These are phyloP conservation scores for Globisporangium recalcitrans DNA, from an alignment of 352 stramenopile genomes.

Conservation along the genomic window DNA sequence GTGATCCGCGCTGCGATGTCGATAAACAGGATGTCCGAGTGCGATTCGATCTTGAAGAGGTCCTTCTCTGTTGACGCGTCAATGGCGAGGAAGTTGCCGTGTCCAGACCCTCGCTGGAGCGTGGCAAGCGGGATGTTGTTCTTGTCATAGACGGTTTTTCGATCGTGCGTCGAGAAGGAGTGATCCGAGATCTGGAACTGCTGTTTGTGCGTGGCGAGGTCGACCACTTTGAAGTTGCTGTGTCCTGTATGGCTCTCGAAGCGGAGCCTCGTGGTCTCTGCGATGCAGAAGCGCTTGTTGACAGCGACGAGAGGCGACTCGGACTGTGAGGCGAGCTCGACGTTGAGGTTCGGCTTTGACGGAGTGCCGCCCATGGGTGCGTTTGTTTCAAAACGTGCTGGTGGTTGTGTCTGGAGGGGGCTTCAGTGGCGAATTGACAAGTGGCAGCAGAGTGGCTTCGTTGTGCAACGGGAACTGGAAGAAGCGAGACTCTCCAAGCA, in stretches of 20 bases:
- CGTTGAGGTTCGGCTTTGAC: neutral
- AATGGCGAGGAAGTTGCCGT: constrained; percentile 13
- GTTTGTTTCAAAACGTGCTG: neutral
- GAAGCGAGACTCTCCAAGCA: too few species aligned
- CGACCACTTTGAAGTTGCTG: neutral
- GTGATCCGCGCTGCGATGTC: constrained; percentile 15
- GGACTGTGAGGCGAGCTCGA: neutral
- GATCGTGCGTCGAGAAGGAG: neutral
- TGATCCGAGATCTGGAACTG: neutral
- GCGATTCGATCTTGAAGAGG: constrained; percentile 14
- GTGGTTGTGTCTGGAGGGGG: too few species aligned
- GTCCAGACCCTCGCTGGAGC: too few species aligned
- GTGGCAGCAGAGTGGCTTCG: neutral
- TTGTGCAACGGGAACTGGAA: too few species aligned
- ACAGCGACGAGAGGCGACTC: neutral
- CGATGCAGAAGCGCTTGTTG: neutral
- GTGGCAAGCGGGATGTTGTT: neutral
- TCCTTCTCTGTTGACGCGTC: constrained; percentile 21
- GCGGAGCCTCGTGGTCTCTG: neutral
- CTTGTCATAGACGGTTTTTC: constrained; percentile 1
- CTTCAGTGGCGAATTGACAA: neutral
- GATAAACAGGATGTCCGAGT: constrained; percentile 14
- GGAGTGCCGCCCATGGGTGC: neutral
- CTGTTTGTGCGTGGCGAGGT: neutral
- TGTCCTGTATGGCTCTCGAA: neutral